Base-by-base conservation (phyloP, 1,139 yeast species). In the Kurtzmaniella quercitrusa region DNA sequence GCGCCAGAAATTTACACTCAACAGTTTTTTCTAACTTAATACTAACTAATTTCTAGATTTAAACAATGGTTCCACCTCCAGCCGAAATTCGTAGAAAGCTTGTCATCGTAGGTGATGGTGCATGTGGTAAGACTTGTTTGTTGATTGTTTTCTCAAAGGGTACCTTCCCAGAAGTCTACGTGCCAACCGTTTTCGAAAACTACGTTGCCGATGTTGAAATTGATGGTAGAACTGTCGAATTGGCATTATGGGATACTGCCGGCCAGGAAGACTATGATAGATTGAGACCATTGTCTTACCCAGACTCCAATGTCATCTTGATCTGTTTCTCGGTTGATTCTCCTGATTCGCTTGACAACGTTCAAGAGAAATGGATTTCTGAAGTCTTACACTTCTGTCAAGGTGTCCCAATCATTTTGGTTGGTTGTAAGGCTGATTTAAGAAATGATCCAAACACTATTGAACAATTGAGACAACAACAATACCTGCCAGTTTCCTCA, bases 211-310 rank as follows among this genome's bases (percentile, higher is more conserved):
- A 88, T 62, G 96, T 90, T 46, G 95, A 86, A 64, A 95, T 90
- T 49, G 91, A 90, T 59, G 96, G 96, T 45, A 85, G 95, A 74
- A 87, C 87, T 66, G 96, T 89, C 47, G 95, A 88, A 65, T 77
- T 90, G 69, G 96, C 96, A 19, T 77, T 90, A 53, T 90, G 97
- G 96, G 97, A 90, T 87, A 90, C 97, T 56, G 97, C 97, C 46
- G 97, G 97, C 51, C 97, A 90, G 77, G 96, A 90, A 75, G 97
- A 90, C 72, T 90, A 89, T 68, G 96, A 89, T 68, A 85, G 96
- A 71, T 77, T 90, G 63, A 85, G 97, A 73, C 96, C 96, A 27
- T 76, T 90, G 57, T 85, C 95, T 25, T 90, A 90, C 70, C 96
- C 96, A 48, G 96, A 89, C 65, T 85, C 96, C 43, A 87, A 90